Percentiles rank a stretch among this genome's conserved stretches.
phyloP scores from a whole-genome alignment of 192 early-diverging fungal genomes.

The Podila epigama region DNA sequence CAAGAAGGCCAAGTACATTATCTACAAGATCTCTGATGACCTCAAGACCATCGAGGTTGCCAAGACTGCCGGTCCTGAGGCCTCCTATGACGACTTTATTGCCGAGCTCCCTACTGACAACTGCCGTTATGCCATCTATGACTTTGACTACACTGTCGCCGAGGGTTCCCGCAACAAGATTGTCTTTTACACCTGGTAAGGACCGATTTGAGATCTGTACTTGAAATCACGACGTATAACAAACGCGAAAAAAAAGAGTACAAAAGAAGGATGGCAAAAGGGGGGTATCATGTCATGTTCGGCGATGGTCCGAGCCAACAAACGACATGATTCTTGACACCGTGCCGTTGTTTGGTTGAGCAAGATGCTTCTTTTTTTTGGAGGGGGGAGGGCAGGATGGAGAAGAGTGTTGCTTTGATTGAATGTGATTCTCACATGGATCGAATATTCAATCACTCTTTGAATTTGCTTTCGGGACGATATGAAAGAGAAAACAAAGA shows the following conservation, averaged over 20 bases:
- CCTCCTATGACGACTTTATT: conserved; percentile 76
- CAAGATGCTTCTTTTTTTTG: too few relatives aligned
- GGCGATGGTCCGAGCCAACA: too few relatives aligned
- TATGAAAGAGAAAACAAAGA: too few relatives aligned
- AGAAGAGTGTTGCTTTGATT: too few relatives aligned
- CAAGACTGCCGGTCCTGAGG: conserved; percentile 49
- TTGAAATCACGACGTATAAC: background rate
- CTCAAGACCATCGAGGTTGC: conserved; percentile 74
- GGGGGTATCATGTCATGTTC: background rate
- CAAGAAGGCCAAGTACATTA: conserved; percentile 78
- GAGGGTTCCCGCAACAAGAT: conserved; percentile 85
- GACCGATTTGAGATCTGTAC: background rate
- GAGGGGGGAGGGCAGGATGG: too few relatives aligned
- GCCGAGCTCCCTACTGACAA: conserved; percentile 63
- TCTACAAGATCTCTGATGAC: conserved; percentile 83
- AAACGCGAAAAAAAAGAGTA: background rate
- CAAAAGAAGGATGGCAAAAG: background rate
- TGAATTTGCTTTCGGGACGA: too few relatives aligned
- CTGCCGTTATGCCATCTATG: conserved; percentile 90
- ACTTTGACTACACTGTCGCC: conserved; percentile 78
- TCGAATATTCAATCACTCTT: too few relatives aligned
- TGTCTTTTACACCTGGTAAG: conserved; percentile 85
- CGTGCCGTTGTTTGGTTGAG: too few relatives aligned
- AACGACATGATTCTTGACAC: too few relatives aligned
- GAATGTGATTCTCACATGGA: too few relatives aligned